Conservation (phyloP, 768 basidiomycete genomes). For the Boletus vermiculosoides region DNA sequence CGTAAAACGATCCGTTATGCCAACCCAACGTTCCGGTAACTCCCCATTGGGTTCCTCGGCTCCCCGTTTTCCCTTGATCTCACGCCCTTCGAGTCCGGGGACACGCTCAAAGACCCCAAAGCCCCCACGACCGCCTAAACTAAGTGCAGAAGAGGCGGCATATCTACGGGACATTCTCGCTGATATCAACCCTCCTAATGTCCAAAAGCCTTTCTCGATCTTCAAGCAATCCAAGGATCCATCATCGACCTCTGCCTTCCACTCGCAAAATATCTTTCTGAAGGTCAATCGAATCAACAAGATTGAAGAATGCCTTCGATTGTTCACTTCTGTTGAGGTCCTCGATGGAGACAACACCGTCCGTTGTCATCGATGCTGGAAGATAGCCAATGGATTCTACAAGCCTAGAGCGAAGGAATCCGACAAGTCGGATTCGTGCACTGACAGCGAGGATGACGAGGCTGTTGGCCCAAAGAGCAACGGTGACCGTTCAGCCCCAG, state of each 20-base stretch:
- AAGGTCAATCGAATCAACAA: constrained; percentile 28
- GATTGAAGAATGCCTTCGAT: constrained; percentile 71
- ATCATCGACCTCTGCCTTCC: constrained; percentile 15
- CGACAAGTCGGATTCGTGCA: constrained; percentile 30
- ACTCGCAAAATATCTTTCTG: constrained; percentile 27
- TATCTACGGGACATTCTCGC: constrained; percentile 71
- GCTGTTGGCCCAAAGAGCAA: constrained; percentile 21
- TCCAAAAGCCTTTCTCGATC: constrained; percentile 48
- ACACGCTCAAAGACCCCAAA: constrained; percentile 37
- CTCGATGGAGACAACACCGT: constrained; percentile 94
- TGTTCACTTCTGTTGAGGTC: constrained; percentile 93
- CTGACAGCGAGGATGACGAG: constrained; percentile 35
- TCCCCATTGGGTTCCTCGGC: constrained; percentile 20
- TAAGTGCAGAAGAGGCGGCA: constrained; percentile 53
- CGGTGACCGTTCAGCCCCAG: constrained; percentile 9
- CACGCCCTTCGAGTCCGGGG: constrained; percentile 30
- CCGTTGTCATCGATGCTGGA: constrained; percentile 93
- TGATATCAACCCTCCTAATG: constrained; percentile 48
- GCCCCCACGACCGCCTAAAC: constrained; percentile 53
- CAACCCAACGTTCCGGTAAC: constrained; percentile 18
- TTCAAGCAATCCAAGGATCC: constrained; percentile 41
- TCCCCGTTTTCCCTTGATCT: constrained; percentile 24
- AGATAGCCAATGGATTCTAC: constrained; percentile 72
- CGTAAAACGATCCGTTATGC: constrained; percentile 27
- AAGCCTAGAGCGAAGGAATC: constrained; percentile 27